phyloP scores from a whole-genome alignment of 148 eudicot genomes.

The Chenopodium formosanum region DNA sequence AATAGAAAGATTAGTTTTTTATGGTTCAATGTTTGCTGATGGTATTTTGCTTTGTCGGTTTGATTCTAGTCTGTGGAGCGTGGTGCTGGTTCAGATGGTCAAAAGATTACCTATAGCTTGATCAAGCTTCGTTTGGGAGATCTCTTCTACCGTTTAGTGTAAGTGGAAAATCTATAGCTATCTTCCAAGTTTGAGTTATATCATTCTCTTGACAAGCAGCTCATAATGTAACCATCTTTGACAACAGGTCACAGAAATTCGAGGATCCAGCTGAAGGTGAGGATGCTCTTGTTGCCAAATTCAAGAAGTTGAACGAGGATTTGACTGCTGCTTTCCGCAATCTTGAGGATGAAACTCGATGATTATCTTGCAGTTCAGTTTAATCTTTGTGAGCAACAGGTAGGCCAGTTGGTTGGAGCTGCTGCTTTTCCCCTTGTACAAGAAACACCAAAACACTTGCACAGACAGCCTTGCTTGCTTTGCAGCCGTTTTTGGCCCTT shows the following conservation, averaged over 20 bases:
- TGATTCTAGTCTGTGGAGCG: conserved; percentile 81
- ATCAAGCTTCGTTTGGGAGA: conserved; percentile 89
- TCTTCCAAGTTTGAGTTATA: background rate
- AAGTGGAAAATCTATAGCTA: conserved; percentile 35
- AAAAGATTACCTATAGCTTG: conserved; percentile 69
- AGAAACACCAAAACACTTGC: conserved; percentile 27
- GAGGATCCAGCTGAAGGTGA: conserved; percentile 97
- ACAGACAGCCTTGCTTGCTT: conserved; percentile 22
- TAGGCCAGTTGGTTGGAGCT: background rate
- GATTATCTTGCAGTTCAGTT: conserved; percentile 12
- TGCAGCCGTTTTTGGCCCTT: conserved; percentile 20
- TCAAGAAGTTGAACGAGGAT: conserved; percentile 76
- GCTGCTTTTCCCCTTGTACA: conserved; percentile 25
- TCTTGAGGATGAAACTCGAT: conserved; percentile 89
- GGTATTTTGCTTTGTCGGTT: background rate
- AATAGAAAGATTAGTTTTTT: background rate
- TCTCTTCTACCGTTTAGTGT: conserved; percentile 87
- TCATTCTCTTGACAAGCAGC: background rate
- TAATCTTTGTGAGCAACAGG: conserved; percentile 15
- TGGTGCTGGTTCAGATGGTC: conserved; percentile 93
- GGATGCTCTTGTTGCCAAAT: conserved; percentile 64
- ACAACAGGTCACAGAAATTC: conserved; percentile 82
- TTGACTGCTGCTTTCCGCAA: conserved; percentile 78
- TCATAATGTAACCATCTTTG: background rate
- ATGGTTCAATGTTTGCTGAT: background rate